Evolutionary conservation across 2,329 filamentous ascomycete species (phyloP), one percentile per base, ranked within the genome.

Genomic region (Stachybotrys chlorohalonatus): DNA sequence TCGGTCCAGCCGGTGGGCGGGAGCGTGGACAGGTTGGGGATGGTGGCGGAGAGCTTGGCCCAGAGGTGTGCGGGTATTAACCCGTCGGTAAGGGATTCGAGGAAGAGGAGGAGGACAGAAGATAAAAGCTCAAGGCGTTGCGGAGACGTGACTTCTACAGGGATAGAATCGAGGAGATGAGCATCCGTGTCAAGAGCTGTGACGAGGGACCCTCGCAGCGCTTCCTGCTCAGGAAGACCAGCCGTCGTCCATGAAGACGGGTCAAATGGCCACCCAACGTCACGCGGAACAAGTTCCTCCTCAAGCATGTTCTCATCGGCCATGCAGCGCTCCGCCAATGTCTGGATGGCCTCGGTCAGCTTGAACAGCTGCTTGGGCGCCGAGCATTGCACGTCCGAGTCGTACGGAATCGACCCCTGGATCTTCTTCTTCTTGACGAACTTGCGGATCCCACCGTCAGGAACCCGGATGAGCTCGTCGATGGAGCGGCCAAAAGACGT

Each of bases 291-390:
- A 24, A 70, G 65, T 54, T 73, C 72, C 11, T 79, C 74, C 31
- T 82, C 78, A 2, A 86, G 69, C 77, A 86, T 86, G 53, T 80
- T 80, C 57, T 81, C 78, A 52, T 86, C 83, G 0, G 84, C 84
- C 7, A 81, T 67, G 31, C 74, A 77, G 17, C 82, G 75, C 59
- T 83, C 82, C 3, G 75, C 76, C 47, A 84, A 70, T 7, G 69
- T 75, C 62, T 82, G 81, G 15, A 96, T 79, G 11, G 85, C 83
- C 68, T 96, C 90, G 6, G 91, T 96, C 64, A 99, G 81, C 66
- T 86, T 86, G 71, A 96, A 95, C 8, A 97, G 77, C 69, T 96
- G 93, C 57, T 89, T 85, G 1, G 94, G 93, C 1, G 91, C 91
- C 11, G 91, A 93, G 66, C 87, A 86, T 66, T 83, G 83, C 58